Conservation (phyloP, 2,329 filamentous ascomycete genomes). For the Aureobasidium sp. region DNA sequence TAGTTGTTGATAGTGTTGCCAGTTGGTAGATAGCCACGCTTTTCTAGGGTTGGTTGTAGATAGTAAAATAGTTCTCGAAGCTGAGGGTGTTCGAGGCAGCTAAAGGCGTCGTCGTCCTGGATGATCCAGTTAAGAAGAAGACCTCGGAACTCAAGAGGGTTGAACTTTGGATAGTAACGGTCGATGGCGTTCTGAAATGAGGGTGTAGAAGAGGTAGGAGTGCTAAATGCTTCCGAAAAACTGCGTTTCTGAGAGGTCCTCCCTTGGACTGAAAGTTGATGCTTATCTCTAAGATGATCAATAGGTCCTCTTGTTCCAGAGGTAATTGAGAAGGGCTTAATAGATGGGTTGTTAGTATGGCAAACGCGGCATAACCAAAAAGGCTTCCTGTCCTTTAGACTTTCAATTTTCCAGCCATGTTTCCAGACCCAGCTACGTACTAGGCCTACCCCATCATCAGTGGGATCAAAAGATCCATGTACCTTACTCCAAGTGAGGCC, state of each 20-base stretch:
- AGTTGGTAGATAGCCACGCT: not conserved
- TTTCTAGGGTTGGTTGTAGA: not conserved
- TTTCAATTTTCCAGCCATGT: too few species aligned
- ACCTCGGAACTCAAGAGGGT: not conserved
- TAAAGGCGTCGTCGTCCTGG: not conserved
- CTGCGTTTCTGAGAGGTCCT: not conserved
- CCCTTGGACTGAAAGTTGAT: too few species aligned
- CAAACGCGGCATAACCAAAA: constrained; percentile 27
- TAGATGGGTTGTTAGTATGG: too few species aligned
- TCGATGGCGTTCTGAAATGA: not conserved
- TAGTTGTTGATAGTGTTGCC: not conserved
- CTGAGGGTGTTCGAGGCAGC: not conserved
- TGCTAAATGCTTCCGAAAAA: not conserved
- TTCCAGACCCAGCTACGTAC: too few species aligned
- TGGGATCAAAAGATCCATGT: too few species aligned
- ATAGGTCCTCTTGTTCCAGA: too few species aligned
- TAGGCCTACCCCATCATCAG: too few species aligned
- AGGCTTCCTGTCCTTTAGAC: too few species aligned
- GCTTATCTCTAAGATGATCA: too few species aligned
- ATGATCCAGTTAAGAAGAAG: not conserved
- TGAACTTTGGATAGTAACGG: not conserved
- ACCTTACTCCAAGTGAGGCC: too few species aligned
- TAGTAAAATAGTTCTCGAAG: not conserved
- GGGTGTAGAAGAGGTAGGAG: not conserved
- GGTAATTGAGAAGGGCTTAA: too few species aligned